Evolutionary conservation across 176 grass and related monocot species (phyloP).

Genomic region (Leersia perrieri): DNA sequence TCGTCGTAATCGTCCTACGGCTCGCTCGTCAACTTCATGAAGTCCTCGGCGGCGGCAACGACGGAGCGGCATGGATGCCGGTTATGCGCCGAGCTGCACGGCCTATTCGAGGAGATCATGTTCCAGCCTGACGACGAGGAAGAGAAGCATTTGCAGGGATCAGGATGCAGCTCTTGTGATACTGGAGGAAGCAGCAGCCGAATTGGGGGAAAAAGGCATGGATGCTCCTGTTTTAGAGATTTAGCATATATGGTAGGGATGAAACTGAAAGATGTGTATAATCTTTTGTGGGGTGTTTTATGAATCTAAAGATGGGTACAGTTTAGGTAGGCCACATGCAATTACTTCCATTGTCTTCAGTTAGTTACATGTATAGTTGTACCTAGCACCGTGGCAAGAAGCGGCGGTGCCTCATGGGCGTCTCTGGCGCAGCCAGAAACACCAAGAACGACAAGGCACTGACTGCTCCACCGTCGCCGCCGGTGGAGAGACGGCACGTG

Average conservation of each 20-base stretch:
- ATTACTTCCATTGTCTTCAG: neutral
- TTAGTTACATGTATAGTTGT: neutral
- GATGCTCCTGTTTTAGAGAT: slow-evolving; percentile 4
- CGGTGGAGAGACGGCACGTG: too few relatives aligned
- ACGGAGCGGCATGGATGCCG: slow-evolving; percentile 19
- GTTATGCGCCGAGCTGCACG: slow-evolving; percentile 42
- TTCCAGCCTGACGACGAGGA: slow-evolving; percentile 45
- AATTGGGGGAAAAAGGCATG: neutral
- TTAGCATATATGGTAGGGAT: neutral
- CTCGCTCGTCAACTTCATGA: slow-evolving; percentile 56
- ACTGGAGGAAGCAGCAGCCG: neutral
- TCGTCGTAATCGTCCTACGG: slow-evolving; percentile 42
- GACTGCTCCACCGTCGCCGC: too few relatives aligned
- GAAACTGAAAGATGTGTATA: neutral
- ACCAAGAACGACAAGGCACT: too few relatives aligned
- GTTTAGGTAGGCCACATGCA: neutral
- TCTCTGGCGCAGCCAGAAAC: too few relatives aligned
- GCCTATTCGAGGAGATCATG: slow-evolving; percentile 78
- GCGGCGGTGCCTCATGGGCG: too few relatives aligned
- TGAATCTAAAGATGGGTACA: neutral
- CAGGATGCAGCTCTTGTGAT: slow-evolving; percentile 20
- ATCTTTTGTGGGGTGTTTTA: neutral
- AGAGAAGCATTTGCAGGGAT: slow-evolving; percentile 13
- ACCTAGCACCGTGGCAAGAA: too few relatives aligned
- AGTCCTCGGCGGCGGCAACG: slow-evolving; percentile 11